Evolutionary conservation across 192 early-diverging fungal genomes (phyloP), one percentile per base, ranked within the genome.

Genomic region (Fimicolochytrium jonesii): DNA sequence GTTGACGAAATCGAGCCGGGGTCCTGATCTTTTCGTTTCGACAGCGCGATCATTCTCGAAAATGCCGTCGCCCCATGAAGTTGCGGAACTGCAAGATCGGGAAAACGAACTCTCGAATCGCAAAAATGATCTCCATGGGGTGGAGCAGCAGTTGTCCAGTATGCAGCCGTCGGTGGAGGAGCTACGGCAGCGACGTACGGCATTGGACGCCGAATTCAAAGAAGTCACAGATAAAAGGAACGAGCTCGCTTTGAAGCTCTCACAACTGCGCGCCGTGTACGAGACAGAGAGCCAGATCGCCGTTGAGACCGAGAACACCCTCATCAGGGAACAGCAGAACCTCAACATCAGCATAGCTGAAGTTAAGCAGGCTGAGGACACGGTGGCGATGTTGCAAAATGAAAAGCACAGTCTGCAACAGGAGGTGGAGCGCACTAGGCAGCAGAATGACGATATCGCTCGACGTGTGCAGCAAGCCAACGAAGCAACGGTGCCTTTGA

Each of bases 201-300:
- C 64, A 4, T 29, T 84, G 13, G 89, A 92, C 22, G 70, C 78
- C 13, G 80, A 86, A 44, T 70, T 86, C n/a, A 74, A 77, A 9
- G 63, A 56, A n/a, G 64, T 89, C 3, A 72, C 67, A 0, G 74
- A 77, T 4, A 77, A 87, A 56, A 87, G 88, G 39, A 77, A 88
- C 45, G 82, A 87, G 44, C 56, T 88, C 15, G 75, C 73, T 28
- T 59, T 82, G 22, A 77, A 79, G 15, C 47, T 88, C 20, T 69
- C 80, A 11, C 78, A 83, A 58, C 61, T 79, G 3, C 74, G 77
- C 31, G 79, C 82, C 6, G 56, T 77, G 25, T 81, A 83, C 49
- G 89, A 90, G 39, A 63, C 79, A 1, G 86, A 90, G 42, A 31
- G 66, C 30, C 80, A 75, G 23, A 70, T 76, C 33, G 58, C 85